Conservation (phyloP, 768 basidiomycete genomes). For the Cantharellus anzutake region DNA sequence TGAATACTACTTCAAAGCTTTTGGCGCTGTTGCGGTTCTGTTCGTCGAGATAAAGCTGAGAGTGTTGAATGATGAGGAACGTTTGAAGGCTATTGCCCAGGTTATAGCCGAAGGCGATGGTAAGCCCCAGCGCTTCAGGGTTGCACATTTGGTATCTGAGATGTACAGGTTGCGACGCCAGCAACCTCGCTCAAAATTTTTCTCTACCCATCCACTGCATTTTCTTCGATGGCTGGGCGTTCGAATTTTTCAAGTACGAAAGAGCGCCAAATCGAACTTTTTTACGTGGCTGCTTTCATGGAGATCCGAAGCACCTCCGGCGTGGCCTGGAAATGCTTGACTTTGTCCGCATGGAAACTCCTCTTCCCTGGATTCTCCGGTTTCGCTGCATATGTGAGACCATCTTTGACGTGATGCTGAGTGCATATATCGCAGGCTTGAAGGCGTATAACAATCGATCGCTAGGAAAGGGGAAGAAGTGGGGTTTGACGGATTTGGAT, state of each 20-base stretch:
- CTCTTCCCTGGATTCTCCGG: not conserved
- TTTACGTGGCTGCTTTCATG: not conserved
- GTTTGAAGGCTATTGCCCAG: not conserved
- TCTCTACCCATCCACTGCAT: not conserved
- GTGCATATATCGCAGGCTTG: not conserved
- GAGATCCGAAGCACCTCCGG: not conserved
- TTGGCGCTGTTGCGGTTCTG: not conserved
- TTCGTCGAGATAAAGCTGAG: not conserved
- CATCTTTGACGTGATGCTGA: not conserved
- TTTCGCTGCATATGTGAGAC: not conserved
- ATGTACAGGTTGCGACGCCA: not conserved
- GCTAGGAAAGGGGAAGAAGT: not conserved
- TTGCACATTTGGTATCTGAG: not conserved
- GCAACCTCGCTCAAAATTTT: not conserved
- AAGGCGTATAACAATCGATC: not conserved
- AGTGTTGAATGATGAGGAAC: not conserved
- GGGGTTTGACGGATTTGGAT: not conserved
- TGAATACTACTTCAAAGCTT: not conserved
- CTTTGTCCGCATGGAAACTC: not conserved
- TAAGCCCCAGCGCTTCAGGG: not conserved
- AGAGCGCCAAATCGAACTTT: not conserved
- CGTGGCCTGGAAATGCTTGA: not conserved
- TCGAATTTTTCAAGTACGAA: not conserved
- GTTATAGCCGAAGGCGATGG: not conserved
- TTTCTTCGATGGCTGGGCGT: not conserved